phyloP scores from a whole-genome alignment of 805 yeast species.

The Pichia phayaonensis region DNA sequence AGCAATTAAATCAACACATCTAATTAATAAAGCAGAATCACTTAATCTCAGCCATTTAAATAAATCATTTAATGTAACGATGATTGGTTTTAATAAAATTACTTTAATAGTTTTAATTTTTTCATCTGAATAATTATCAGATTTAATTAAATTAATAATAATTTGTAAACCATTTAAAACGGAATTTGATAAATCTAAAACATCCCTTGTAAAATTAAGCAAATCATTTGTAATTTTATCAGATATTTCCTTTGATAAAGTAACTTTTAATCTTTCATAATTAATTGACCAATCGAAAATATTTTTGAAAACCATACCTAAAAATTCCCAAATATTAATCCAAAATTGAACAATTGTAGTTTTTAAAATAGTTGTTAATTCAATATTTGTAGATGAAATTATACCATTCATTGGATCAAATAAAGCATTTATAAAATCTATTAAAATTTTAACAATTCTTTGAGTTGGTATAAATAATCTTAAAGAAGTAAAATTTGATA shows the following conservation, averaged over 20 bases:
- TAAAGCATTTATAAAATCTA: constrained; percentile 62
- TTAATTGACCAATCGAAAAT: constrained; percentile 68
- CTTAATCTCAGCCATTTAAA: constrained; percentile 78
- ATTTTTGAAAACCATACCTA: constrained; percentile 57
- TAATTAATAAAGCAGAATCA: constrained; percentile 61
- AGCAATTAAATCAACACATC: constrained; percentile 67
- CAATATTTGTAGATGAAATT: constrained; percentile 16
- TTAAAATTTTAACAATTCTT: constrained; percentile 60
- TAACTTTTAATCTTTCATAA: constrained; percentile 22
- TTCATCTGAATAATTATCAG: constrained; percentile 14
- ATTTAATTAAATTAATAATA: constrained; percentile 26
- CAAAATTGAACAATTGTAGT: constrained; percentile 42
- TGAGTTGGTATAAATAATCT: constrained; percentile 18
- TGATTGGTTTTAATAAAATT: constrained; percentile 42
- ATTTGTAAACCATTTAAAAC: constrained; percentile 59
- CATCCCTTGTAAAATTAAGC: constrained; percentile 75
- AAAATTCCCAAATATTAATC: constrained; percentile 64
- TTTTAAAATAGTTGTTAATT: constrained; percentile 12
- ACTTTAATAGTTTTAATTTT: constrained; percentile 14
- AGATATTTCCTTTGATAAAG: constrained; percentile 13
- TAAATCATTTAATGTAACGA: constrained; percentile 59
- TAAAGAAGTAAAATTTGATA: constrained; percentile 12
- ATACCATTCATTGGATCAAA: constrained; percentile 63
- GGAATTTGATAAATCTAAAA: constrained; percentile 66
- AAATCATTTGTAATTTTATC: constrained; percentile 20